Conservation (phyloP, 2,329 filamentous ascomycete genomes). For the Alternaria sp. region DNA sequence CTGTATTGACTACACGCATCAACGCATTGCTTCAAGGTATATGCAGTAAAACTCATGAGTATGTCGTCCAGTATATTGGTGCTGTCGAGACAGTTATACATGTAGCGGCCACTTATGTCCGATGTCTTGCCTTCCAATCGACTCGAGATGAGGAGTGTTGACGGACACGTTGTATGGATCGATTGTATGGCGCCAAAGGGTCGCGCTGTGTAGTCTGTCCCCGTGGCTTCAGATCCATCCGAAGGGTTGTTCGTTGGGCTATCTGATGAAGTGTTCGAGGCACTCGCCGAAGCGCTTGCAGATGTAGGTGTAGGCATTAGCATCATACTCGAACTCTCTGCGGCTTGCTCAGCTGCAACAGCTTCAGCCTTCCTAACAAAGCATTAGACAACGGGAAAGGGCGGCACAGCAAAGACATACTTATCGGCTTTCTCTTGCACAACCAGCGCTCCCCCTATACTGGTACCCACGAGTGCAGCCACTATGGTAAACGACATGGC, state of each 20-base stretch:
- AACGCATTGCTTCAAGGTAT: conserved; percentile 16
- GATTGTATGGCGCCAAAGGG: conserved; percentile 12
- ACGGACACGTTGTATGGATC: conserved; percentile 14
- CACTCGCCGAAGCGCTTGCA: not conserved
- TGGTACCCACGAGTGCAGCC: conserved; percentile 1
- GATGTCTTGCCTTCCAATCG: conserved; percentile 9
- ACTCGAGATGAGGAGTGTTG: conserved; percentile 3
- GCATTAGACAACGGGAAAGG: not conserved
- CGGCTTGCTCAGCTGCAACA: not conserved
- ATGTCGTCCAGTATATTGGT: conserved; percentile 9
- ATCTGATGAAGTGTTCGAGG: not conserved
- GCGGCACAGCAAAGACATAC: not conserved
- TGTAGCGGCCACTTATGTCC: conserved; percentile 9
- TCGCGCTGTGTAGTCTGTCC: not conserved
- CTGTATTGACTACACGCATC: conserved; percentile 19
- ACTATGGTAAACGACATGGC: conserved; percentile 6
- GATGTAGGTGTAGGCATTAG: not conserved
- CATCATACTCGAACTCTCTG: not conserved
- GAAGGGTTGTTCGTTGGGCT: not conserved
- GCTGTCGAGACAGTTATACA: conserved; percentile 14
- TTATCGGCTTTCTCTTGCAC: conserved; percentile 13
- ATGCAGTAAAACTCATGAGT: conserved; percentile 14
- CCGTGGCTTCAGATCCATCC: not conserved
- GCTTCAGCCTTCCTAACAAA: conserved; percentile 1
- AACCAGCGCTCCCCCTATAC: conserved; percentile 10